Base-by-base conservation (phyloP, 768 basidiomycete genomes). In the Mycena vitilis region DNA sequence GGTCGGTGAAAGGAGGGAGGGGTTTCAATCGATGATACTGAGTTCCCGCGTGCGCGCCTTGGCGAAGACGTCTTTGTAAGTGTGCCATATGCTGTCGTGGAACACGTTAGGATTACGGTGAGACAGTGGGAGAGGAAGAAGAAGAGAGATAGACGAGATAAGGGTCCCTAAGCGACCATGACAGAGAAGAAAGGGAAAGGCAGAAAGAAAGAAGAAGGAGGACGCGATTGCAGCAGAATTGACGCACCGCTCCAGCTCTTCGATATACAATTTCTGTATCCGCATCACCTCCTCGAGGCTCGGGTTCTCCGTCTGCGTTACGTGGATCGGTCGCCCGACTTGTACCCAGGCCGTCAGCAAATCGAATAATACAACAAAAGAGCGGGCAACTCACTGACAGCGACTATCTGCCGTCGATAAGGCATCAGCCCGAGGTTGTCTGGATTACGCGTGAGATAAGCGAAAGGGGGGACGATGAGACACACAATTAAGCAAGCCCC, bases 361-460 rank as follows among this genome's bases (percentile, higher is more conserved):
- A 51, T 22, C 20, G 16, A n/a, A 11, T 37, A 7, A 36, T 36
- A 54, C 20, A 40, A 40, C 8, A 40, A 40, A 40, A 40, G 36
- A 10, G n/a, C 16, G 9, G 1, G 10, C 57, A 44, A 94, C 96
- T 87, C 75, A 96, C 96, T 90, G 73, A 99, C 98, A 66, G 94
- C 92, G n/a, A 98, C 93, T 67, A 99, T 99, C 47, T 91, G 91
- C 74, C 94, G 89, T 42, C 98, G 91, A 78, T 97, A 98, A 1
- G 98, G 98, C 90, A 99, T 92, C 66, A 99, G 79, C 2, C 98
- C 98, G 70, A 97, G 83, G 74, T 95, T 98, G 81, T 99, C 96
- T 97, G 4, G 22, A 20, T 38, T 15, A 16, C 18, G 5, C 18
- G 52, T 22, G 7, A 25, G 13, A 63, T 16, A 56, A 16, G 23